Percentiles rank a stretch among this genome's conserved stretches.
Conservation (phyloP, 208 protist genomes). For the Trypanosoma rangeli region DNA sequence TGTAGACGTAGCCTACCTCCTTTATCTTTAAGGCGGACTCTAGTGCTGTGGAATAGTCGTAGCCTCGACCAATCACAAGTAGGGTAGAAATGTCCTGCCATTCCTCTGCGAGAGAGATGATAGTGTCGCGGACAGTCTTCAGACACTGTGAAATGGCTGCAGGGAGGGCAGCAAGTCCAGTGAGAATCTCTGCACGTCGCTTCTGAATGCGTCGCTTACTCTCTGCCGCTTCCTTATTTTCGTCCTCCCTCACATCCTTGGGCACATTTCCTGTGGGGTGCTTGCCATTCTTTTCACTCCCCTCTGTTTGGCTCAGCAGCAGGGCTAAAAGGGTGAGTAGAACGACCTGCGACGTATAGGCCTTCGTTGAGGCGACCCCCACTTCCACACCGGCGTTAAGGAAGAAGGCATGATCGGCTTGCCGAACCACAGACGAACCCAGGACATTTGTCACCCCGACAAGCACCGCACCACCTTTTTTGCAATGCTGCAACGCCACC, state of each 20-base stretch:
- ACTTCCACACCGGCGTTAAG: constrained; percentile 95
- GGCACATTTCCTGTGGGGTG: neutral
- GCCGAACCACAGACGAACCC: constrained; percentile 88
- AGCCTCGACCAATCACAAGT: constrained; percentile 91
- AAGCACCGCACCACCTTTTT: constrained; percentile 60
- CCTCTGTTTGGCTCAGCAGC: constrained; percentile 65
- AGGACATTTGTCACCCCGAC: constrained; percentile 95
- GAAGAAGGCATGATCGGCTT: constrained; percentile 84
- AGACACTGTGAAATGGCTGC: constrained; percentile 64
- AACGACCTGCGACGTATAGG: constrained; percentile 95
- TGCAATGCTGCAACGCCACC: constrained; percentile 84
- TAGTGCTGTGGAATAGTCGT: constrained; percentile 90
- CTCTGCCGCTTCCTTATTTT: neutral
- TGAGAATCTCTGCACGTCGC: constrained; percentile 70
- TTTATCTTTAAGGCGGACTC: constrained; percentile 97
- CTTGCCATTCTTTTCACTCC: neutral
- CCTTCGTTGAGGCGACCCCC: constrained; percentile 96
- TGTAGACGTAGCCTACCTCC: constrained; percentile 97
- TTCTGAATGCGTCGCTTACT: constrained; percentile 19
- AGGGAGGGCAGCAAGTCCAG: constrained; percentile 59
- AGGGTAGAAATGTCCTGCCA: constrained; percentile 56
- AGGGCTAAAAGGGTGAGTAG: constrained; percentile 90
- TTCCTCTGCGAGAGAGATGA: constrained; percentile 72
- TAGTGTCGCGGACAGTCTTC: constrained; percentile 35
- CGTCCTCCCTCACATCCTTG: neutral